Conservation (phyloP, 192 early-diverging fungal species). For the Coemansia sp. region DNA sequence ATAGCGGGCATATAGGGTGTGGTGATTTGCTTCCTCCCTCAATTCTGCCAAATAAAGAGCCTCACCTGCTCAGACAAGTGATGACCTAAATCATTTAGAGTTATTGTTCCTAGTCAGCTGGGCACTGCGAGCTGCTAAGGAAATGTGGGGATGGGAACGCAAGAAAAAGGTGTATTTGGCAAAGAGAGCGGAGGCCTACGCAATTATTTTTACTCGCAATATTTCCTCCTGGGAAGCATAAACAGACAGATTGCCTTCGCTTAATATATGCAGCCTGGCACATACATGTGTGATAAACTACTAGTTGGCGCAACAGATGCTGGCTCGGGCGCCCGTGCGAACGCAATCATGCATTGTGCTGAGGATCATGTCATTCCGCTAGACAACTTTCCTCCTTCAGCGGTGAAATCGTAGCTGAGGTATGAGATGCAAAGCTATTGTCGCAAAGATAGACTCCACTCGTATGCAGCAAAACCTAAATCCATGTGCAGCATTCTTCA, state of each 20-base stretch:
- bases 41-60: not conserved
- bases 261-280: not conserved
- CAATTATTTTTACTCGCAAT: not conserved
- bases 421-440: not conserved
- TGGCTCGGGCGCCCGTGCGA: not conserved
- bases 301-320: not conserved
- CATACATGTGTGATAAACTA: not conserved
- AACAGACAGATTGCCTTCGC: constrained; percentile 1
- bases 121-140: constrained; percentile 1
- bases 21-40: not conserved
- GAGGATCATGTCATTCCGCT: not conserved
- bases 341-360: not conserved
- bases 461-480: not conserved
- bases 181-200: not conserved
- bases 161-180: not conserved
- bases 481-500: not conserved
- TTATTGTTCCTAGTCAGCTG: constrained; percentile 2
- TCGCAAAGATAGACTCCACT: not conserved
- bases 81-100: not conserved
- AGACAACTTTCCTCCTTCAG: not conserved
- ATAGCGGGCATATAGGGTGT: not conserved
- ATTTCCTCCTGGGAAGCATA: not conserved
- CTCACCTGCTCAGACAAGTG: constrained; percentile 1
- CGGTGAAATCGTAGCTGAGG: not conserved
- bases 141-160: constrained; percentile 5